Percentiles rank a stretch among this genome's conserved stretches.
Evolutionary conservation across 106 monocot species (phyloP).

Genomic region (Iris macrosiphon): DNA sequence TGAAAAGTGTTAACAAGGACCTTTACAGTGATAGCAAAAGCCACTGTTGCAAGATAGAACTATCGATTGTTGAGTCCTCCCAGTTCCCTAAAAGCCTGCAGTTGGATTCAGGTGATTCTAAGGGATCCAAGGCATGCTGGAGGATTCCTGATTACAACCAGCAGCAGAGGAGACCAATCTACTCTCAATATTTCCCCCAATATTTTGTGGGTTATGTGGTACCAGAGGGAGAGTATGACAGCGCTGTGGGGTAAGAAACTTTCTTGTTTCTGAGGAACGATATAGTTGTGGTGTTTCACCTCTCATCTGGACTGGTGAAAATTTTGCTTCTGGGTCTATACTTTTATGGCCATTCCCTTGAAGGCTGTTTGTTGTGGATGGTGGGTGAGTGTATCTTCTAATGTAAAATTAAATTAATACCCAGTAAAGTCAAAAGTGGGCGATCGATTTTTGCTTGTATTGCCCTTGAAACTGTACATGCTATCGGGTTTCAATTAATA

Average conservation of each 20-base stretch:
- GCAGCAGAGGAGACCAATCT: constrained; percentile 14
- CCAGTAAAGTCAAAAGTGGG: too few relatives aligned
- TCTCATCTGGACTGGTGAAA: too few relatives aligned
- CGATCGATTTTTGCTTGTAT: too few relatives aligned
- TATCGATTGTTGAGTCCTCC: constrained; percentile 24
- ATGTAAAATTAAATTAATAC: too few relatives aligned
- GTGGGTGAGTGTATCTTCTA: too few relatives aligned
- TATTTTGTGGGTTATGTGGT: constrained; percentile 13
- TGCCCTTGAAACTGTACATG: too few relatives aligned
- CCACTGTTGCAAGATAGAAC: constrained; percentile 14
- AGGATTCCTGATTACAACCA: constrained; percentile 11
- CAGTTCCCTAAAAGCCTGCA: constrained; percentile 28
- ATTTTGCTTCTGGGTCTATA: too few relatives aligned
- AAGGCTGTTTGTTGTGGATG: too few relatives aligned
- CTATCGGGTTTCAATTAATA: too few relatives aligned
- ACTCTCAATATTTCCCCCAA: constrained; percentile 9
- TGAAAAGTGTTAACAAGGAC: constrained; percentile 29
- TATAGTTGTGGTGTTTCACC: too few relatives aligned
- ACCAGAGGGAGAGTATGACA: background rate
- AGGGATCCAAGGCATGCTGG: constrained; percentile 6
- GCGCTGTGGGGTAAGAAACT: constrained; percentile 9
- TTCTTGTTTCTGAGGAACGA: too few relatives aligned
- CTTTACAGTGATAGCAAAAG: background rate
- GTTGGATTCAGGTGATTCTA: constrained; percentile 3
- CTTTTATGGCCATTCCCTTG: too few relatives aligned